These are phyloP conservation scores for Pharnaceum exiguum DNA, from an alignment of 148 eudicot species.

Conservation along the genomic window DNA sequence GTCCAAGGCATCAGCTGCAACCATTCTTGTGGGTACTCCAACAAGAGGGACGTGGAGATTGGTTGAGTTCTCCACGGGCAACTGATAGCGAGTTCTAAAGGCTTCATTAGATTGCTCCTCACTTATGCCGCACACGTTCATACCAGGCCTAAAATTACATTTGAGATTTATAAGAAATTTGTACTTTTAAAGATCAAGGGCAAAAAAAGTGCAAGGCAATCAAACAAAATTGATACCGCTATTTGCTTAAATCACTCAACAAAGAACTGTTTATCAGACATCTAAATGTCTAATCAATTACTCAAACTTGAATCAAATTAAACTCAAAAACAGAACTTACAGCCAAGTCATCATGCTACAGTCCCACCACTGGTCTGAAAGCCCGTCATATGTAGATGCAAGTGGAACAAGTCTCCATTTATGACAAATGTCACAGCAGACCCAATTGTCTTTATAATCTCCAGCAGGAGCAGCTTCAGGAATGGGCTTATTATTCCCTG, in stretches of 20 bases:
- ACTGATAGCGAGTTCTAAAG: slow-evolving; percentile 36
- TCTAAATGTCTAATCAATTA: background rate
- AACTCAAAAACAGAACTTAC: slow-evolving; percentile 47
- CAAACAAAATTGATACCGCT: no score
- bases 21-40: slow-evolving; percentile 18
- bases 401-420: slow-evolving; percentile 90
- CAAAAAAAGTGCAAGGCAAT: background rate
- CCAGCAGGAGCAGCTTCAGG: slow-evolving; percentile 46
- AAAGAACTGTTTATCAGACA: no score
- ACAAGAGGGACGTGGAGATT: slow-evolving; percentile 36
- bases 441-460: slow-evolving; percentile 66
- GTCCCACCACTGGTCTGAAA: slow-evolving; percentile 87
- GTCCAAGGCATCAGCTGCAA: slow-evolving; percentile 25
- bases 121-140: slow-evolving; percentile 69
- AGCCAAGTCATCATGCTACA: slow-evolving; percentile 89
- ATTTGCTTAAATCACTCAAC: no score
- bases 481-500: slow-evolving; percentile 28
- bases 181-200: background rate
- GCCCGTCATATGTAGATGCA: slow-evolving; percentile 57
- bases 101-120: slow-evolving; percentile 73
- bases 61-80: slow-evolving; percentile 30
- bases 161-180: slow-evolving; percentile 7
- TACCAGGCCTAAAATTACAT: slow-evolving; percentile 62
- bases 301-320: background rate
- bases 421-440: slow-evolving; percentile 75